phyloP scores from a whole-genome alignment of 352 stramenopile species.

The Globisporangium barbulae region DNA sequence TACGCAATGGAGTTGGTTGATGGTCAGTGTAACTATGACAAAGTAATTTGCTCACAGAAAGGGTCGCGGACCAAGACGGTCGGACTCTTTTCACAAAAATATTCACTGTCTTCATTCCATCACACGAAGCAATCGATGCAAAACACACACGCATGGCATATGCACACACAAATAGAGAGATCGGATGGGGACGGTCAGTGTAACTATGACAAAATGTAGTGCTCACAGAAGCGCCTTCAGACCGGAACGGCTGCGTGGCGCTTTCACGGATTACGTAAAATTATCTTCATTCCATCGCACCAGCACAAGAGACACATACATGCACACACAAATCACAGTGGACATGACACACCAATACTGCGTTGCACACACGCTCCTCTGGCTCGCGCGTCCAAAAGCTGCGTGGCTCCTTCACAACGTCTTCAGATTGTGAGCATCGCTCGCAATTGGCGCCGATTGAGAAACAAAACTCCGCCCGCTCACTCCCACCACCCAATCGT shows the following conservation, averaged over 20 bases:
- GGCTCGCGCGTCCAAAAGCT: neutral
- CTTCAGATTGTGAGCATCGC: neutral
- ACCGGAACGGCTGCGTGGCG: conserved; percentile 20
- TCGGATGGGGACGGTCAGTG: conserved; percentile 38
- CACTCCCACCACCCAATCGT: no score
- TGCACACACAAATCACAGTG: conserved; percentile 1
- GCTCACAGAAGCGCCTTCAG: conserved; percentile 32
- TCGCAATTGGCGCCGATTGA: no score
- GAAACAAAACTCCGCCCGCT: neutral
- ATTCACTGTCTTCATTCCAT: conserved; percentile 57
- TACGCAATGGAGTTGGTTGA: conserved; percentile 17
- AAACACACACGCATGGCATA: neutral
- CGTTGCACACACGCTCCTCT: neutral
- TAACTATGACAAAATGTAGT: conserved; percentile 54
- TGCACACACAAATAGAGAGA: neutral
- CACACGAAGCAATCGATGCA: neutral
- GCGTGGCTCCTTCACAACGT: neutral
- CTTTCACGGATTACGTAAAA: conserved; percentile 20
- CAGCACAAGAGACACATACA: neutral
- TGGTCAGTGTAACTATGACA: conserved; percentile 81
- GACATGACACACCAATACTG: neutral
- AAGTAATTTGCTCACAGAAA: conserved; percentile 59
- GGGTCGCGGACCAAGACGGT: conserved; percentile 43
- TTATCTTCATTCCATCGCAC: conserved; percentile 21
- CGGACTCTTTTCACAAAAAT: conserved; percentile 41